Conservation (phyloP, 768 basidiomycete species). For the Flagelloscypha sp. region DNA sequence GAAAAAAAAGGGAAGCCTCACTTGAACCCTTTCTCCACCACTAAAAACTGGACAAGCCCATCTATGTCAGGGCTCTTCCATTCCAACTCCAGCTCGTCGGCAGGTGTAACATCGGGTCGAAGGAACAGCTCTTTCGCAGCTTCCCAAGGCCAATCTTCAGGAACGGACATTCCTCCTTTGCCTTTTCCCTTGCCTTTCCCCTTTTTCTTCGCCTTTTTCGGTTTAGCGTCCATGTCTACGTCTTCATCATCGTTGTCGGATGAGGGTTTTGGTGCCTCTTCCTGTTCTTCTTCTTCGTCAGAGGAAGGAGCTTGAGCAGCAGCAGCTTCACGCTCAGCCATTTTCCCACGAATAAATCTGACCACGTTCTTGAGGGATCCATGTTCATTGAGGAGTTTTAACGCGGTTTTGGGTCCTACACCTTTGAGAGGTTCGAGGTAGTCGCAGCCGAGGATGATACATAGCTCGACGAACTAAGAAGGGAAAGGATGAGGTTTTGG, state of each 20-base stretch:
- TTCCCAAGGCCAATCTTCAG: conserved; percentile 96
- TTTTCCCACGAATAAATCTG: conserved; percentile 71
- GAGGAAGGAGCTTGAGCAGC: conserved; percentile 10
- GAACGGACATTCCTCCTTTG: conserved; percentile 72
- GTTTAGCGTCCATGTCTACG: conserved; percentile 31
- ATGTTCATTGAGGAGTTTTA: conserved; percentile 85
- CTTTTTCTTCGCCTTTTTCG: conserved; percentile 28
- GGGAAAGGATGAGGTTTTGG: not conserved
- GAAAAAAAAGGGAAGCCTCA: conserved; percentile 28
- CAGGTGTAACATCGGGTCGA: conserved; percentile 83
- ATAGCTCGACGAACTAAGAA: conserved; percentile 86
- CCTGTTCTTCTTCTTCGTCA: conserved; percentile 17
- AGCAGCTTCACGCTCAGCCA: conserved; percentile 28
- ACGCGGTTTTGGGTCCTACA: conserved; percentile 88
- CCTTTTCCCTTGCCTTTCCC: conserved; percentile 50
- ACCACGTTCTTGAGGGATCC: conserved; percentile 65
- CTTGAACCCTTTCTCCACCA: conserved; percentile 96
- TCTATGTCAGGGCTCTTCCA: conserved; percentile 93
- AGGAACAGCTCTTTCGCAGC: conserved; percentile 87
- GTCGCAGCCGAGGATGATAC: conserved; percentile 94
- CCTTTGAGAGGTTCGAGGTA: conserved; percentile 99
- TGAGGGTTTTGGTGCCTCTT: conserved; percentile 22
- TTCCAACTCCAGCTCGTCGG: conserved; percentile 85
- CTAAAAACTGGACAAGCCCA: conserved; percentile 88
- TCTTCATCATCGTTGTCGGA: conserved; percentile 24